A percentile compares a stretch with the other conserved stretches of the same genome.
Evolutionary conservation across 2,329 filamentous ascomycete species (phyloP).

Genomic region (Penicillium sp.): DNA sequence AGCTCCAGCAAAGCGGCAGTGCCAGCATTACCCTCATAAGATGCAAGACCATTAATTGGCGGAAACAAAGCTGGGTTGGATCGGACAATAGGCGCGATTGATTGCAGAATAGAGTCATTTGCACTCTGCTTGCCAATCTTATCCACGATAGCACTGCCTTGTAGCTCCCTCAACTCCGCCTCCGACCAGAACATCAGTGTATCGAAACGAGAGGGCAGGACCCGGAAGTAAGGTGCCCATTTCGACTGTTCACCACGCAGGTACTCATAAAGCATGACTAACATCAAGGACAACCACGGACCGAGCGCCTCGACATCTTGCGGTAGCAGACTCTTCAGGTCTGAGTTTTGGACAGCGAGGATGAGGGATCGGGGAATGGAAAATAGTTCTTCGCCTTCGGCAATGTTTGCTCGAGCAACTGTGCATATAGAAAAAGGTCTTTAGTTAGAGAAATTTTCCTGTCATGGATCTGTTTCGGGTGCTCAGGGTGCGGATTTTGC

Average conservation of each 20-base stretch:
- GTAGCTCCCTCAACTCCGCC: slow-evolving; percentile 68
- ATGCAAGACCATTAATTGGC: slow-evolving; percentile 39
- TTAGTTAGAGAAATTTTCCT: slow-evolving; percentile 23
- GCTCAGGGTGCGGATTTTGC: slow-evolving; percentile 20
- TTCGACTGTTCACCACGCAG: slow-evolving; percentile 60
- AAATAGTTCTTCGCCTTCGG: slow-evolving; percentile 75
- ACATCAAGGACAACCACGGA: slow-evolving; percentile 63
- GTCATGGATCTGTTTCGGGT: slow-evolving; percentile 12
- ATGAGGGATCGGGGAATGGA: slow-evolving; percentile 72
- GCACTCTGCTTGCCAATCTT: slow-evolving; percentile 76
- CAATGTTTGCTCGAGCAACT: slow-evolving; percentile 73
- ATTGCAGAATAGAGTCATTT: slow-evolving; percentile 65
- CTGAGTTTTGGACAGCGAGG: slow-evolving; percentile 72
- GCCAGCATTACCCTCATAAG: slow-evolving; percentile 40
- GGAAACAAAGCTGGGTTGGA: slow-evolving; percentile 46
- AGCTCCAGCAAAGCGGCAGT: slow-evolving; percentile 53
- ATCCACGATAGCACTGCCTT: slow-evolving; percentile 72
- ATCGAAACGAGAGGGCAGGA: slow-evolving; percentile 72
- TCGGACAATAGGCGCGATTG: slow-evolving; percentile 55
- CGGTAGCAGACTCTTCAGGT: slow-evolving; percentile 60
- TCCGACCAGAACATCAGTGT: slow-evolving; percentile 88
- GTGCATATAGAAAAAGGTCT: background rate
- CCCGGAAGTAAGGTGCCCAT: slow-evolving; percentile 77
- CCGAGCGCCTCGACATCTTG: slow-evolving; percentile 53
- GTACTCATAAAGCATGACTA: slow-evolving; percentile 78